A percentile compares a stretch with the other conserved stretches of the same genome.
Evolutionary conservation across 2,329 filamentous ascomycete genomes (phyloP).

Genomic region (Penicillium rolfsii): DNA sequence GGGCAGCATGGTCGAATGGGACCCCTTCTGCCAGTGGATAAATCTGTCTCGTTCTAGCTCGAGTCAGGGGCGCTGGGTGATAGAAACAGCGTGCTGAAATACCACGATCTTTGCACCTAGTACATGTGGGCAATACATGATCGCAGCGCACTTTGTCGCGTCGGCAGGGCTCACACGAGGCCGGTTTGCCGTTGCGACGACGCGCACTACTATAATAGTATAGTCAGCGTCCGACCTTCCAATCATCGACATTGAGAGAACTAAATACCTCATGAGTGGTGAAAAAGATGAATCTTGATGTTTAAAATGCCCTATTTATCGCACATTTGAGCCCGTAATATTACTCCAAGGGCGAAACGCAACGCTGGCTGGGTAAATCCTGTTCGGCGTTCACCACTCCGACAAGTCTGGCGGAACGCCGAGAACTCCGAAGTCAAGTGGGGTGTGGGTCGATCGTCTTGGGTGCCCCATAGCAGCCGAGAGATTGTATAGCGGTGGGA

Average conservation of each 20-base stretch:
- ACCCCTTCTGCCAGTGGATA: conserved; percentile 19
- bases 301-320: neutral
- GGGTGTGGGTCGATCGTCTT: conserved; percentile 9
- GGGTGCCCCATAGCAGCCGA: conserved; percentile 3
- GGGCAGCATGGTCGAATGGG: conserved; percentile 16
- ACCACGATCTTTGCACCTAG: conserved; percentile 33
- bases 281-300: neutral
- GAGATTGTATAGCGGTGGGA: neutral
- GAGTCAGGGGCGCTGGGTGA: conserved; percentile 38
- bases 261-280: neutral
- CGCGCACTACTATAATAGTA: conserved; percentile 22
- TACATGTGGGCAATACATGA: conserved; percentile 33
- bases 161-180: conserved; percentile 40
- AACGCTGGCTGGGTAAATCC: neutral
- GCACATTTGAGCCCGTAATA: neutral
- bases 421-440: conserved; percentile 24
- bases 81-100: conserved; percentile 33
- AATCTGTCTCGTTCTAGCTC: conserved; percentile 15
- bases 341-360: neutral
- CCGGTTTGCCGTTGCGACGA: conserved; percentile 36
- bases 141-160: conserved; percentile 40
- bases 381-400: conserved; percentile 23
- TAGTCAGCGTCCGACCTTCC: conserved; percentile 1
- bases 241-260: neutral
- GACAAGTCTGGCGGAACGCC: conserved; percentile 15